Conservation (phyloP, 805 yeast species). For the Suhomyces sp. region DNA sequence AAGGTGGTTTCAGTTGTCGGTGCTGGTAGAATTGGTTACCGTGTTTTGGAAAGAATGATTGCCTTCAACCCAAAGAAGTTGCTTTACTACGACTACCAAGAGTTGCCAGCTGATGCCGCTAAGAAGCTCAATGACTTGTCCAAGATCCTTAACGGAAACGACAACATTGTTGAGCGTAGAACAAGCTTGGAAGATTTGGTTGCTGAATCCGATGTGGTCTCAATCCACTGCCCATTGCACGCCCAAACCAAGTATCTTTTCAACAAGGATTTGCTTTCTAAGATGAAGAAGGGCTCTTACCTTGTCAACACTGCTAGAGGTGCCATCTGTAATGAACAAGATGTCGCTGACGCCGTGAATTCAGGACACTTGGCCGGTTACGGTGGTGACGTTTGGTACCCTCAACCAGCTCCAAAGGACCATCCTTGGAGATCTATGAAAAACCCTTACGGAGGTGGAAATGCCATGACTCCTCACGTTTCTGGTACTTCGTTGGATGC, state of each 20-base stretch:
- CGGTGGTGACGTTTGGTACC: constrained; percentile 84
- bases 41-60: constrained; percentile 66
- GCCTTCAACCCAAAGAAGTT: constrained; percentile 75
- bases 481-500: constrained; percentile 82
- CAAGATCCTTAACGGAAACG: constrained; percentile 44
- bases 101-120: constrained; percentile 51
- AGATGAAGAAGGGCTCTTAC: constrained; percentile 23
- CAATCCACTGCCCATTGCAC: constrained; percentile 76
- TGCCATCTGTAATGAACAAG: constrained; percentile 70
- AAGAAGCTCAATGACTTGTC: constrained; percentile 36
- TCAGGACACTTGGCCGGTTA: constrained; percentile 72
- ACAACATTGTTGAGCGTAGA: constrained; percentile 60
- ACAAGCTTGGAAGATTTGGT: constrained; percentile 63
- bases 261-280: constrained; percentile 60
- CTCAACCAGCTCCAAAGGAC: constrained; percentile 76
- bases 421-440: constrained; percentile 76
- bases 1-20: constrained; percentile 80
- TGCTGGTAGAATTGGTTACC: constrained; percentile 77
- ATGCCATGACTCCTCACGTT: constrained; percentile 82
- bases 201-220: constrained; percentile 64
- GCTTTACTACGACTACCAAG: constrained; percentile 73
- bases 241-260: constrained; percentile 65
- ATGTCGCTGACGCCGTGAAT: constrained; percentile 69
- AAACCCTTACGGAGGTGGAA: constrained; percentile 68
- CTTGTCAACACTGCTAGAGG: constrained; percentile 38